These are phyloP conservation scores for Blastobotrys capitulatus DNA, from an alignment of 1,139 yeast species.

Conservation along the genomic window DNA sequence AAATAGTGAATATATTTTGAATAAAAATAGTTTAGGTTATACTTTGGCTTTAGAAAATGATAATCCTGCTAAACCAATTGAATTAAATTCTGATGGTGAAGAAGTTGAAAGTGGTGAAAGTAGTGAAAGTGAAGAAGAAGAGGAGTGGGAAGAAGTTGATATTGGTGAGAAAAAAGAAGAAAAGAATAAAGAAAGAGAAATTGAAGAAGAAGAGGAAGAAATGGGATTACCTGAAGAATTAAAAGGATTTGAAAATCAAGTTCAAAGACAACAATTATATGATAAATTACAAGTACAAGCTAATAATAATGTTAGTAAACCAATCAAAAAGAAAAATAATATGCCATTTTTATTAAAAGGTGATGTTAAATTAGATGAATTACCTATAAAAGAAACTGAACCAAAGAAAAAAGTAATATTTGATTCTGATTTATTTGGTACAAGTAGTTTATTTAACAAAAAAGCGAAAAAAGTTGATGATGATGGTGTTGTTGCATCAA, in stretches of 20 bases:
- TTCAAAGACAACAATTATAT: conserved; percentile 26
- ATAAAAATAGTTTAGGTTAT: conserved; percentile 83
- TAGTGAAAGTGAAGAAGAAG: conserved; percentile 39
- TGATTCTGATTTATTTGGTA: background rate
- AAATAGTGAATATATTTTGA: conserved; percentile 68
- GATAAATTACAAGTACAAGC: conserved; percentile 17
- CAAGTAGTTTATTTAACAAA: conserved; percentile 2
- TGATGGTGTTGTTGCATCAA: background rate
- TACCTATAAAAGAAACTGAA: background rate
- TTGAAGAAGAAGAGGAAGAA: background rate
- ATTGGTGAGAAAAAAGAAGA: background rate
- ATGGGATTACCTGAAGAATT: conserved; percentile 20
- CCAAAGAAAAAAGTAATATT: background rate
- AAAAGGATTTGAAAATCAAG: conserved; percentile 24
- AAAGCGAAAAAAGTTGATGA: background rate
- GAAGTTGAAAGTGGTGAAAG: conserved; percentile 25
- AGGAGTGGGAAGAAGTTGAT: conserved; percentile 23
- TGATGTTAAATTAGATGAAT: background rate
- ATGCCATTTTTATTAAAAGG: conserved; percentile 10
- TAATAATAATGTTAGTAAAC: background rate
- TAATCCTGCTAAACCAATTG: conserved; percentile 25
- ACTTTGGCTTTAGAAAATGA: conserved; percentile 56
- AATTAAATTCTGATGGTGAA: conserved; percentile 19
- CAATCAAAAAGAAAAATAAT: background rate
- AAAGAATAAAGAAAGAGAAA: background rate